Base-by-base conservation (phyloP, 2,329 filamentous ascomycete species). In the Cladosporium sp. region DNA sequence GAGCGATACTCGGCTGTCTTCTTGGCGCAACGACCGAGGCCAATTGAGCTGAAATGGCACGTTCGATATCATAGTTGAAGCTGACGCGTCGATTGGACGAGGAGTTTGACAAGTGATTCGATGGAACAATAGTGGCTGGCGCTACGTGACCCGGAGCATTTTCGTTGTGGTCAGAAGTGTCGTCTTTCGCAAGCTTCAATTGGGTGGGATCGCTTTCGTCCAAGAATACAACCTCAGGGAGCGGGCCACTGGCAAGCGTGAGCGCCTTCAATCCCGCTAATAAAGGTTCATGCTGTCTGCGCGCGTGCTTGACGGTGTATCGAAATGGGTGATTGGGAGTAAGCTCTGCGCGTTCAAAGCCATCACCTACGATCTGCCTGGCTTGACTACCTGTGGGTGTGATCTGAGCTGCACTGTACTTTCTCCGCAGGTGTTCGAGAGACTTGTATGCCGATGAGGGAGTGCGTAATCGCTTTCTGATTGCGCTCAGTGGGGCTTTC, bases 1-100 rank as follows among this genome's bases (percentile, higher is more conserved):
- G 68, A 7, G 70, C 69, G 25, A 70, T 67, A 39, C 69, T 69
- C 30, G 67, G 67, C 18, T 62, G 61, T 62, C 70, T 64, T 36
- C n/a, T 67, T 5, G 73, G 73, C 26, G 73, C 73, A 14, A 66
- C 67, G 28, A 76, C 58, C 1, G 72, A 70, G 7, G 74, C 71
- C 18, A 76, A 65, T 32, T 73, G 68, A 36, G 68, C 67, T 36
- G 57, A 62, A 21, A 71, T 69, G 28, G 66, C 56, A 7, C 70
- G 64, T 13, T 70, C 64, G 21, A 63, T 32, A 49, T 63, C 63
- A 34, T 69, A 62, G 32, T 68, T 69, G 48, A 72, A 71, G 49
- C 64, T 70, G n/a, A 69, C 69, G 11, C 46, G 26, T 28, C 46
- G 49, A 8, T 36, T 49, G 7, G 46, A 36, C 21, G 46, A 32